phyloP scores from a whole-genome alignment of 2,329 filamentous ascomycete genomes.

The Alternaria brassicae region DNA sequence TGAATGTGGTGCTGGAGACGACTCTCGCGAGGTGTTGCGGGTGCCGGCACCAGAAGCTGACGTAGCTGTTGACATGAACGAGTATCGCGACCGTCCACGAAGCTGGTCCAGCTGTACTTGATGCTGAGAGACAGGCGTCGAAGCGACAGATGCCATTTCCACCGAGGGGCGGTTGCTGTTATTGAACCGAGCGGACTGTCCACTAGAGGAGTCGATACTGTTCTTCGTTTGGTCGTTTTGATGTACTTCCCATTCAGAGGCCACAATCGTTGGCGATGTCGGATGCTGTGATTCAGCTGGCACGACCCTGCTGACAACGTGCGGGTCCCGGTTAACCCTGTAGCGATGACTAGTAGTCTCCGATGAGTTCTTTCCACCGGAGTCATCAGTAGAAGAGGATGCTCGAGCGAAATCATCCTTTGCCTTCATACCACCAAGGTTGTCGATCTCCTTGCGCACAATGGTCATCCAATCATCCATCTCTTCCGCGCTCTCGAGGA shows the following conservation, averaged over 20 bases:
- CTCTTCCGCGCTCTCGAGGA: constrained; percentile 74
- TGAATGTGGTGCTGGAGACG: constrained; percentile 47
- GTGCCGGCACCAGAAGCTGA: constrained; percentile 44
- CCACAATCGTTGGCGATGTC: constrained; percentile 38
- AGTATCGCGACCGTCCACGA: constrained; percentile 47
- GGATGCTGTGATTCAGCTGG: constrained; percentile 47
- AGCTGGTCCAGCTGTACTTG: constrained; percentile 48
- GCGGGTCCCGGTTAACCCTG: constrained; percentile 45
- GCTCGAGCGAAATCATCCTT: constrained; percentile 38
- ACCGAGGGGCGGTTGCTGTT: constrained; percentile 42
- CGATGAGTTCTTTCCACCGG: constrained; percentile 30
- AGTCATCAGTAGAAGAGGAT: constrained; percentile 40
- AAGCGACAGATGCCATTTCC: constrained; percentile 46
- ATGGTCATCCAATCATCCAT: constrained; percentile 78
- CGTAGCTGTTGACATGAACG: constrained; percentile 49
- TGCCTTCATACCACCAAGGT: constrained; percentile 69
- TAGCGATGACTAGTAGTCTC: constrained; percentile 49
- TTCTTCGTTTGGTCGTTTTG: constrained; percentile 37
- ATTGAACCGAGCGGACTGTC: constrained; percentile 35
- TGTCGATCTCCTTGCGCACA: constrained; percentile 73
- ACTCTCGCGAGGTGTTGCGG: constrained; percentile 44
- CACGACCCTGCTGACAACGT: constrained; percentile 36
- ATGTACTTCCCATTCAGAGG: constrained; percentile 43
- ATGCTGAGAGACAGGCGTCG: constrained; percentile 46
- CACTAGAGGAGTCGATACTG: constrained; percentile 40